Conservation (phyloP, 805 yeast genomes). For the Yarrowia sp. region DNA sequence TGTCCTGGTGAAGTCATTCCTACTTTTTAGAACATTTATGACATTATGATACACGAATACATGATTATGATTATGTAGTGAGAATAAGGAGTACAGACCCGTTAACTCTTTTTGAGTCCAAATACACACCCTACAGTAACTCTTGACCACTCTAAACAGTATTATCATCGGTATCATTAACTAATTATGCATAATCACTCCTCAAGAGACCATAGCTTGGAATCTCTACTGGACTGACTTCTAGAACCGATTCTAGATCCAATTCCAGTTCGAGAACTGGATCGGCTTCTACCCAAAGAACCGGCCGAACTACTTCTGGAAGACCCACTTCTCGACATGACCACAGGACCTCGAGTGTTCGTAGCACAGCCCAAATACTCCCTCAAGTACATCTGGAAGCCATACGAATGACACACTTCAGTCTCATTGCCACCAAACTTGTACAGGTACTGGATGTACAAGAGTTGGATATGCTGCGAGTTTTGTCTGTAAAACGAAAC, state of each 20-base stretch:
- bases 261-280: background rate
- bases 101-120: too few relatives aligned
- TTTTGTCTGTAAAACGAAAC: background rate
- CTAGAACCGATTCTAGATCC: background rate
- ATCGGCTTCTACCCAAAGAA: background rate
- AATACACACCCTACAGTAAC: too few relatives aligned
- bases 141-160: too few relatives aligned
- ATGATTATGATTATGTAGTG: background rate
- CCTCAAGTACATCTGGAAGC: background rate
- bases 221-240: background rate
- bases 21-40: background rate
- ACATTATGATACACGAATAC: constrained; percentile 5
- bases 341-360: background rate
- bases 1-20: too few relatives aligned
- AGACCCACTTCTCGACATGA: background rate
- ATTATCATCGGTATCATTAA: too few relatives aligned
- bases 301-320: background rate
- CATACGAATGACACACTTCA: background rate
- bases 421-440: background rate
- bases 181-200: too few relatives aligned
- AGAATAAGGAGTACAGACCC: too few relatives aligned
- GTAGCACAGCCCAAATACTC: background rate
- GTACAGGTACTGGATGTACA: background rate
- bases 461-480: background rate
- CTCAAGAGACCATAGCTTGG: background rate